Evolutionary conservation across 495 filamentous ascomycete species (phyloP), one percentile per base, ranked within the genome.

Genomic region (Evernia prunastri): DNA sequence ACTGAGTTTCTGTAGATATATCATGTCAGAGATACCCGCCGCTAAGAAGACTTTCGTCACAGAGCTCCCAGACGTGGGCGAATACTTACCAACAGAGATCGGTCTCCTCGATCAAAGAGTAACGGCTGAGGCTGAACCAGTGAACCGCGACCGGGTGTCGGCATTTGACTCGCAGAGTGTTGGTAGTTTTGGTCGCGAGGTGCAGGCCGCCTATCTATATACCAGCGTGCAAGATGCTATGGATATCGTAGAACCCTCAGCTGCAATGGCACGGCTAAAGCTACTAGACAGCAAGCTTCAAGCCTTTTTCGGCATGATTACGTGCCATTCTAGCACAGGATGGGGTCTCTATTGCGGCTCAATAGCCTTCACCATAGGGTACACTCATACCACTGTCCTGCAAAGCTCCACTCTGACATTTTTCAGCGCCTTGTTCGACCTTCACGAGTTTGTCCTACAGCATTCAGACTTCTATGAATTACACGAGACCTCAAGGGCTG

Each of bases 161-260:
- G 9, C 9, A 20, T 58, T 20, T 33, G 23, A 23, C 56, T 37
- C 35, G 12, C 35, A 58, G 35, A 29, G 6, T 37, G 56, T 58
- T 58, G 56, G 56, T 20, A 40, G 56, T 29, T 58, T 58, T 58
- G 56, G 56, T 58, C 56, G 56, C 39, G 35, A 33, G 37, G 56
- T 37, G 20, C 56, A 58, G 56, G 56, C 56, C 15, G 37, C 56
- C 35, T 58, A 37, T 33, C 56, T 58, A 11, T 17, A 58, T 37
- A 37, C 35, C 25, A 18, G 56, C 56, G 56, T 37, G 23, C 56
- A 58, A 58, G 56, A 6, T 39, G 17, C 33, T 39, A 58, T 58
- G 35, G n/a, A 18, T 12, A 58, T 56, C 20, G 53, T 20, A 10
- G 35, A 58, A 20, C 35, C 37, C 11, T 37, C 35, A 39, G 56